phyloP scores from a whole-genome alignment of 164 flowering plant genomes.

The Chimonanthus salicifolius region DNA sequence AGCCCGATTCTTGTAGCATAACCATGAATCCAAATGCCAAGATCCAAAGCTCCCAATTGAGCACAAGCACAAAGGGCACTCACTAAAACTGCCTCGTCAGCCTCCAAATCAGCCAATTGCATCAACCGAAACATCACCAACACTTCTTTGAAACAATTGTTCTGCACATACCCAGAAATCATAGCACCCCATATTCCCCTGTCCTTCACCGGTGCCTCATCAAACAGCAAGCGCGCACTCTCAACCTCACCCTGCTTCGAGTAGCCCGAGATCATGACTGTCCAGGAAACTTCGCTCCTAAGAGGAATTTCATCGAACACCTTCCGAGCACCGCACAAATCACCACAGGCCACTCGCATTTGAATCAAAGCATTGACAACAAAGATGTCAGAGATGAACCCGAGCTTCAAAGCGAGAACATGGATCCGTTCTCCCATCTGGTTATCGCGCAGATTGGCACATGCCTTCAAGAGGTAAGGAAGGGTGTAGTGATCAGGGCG shows the following conservation, averaged over 20 bases:
- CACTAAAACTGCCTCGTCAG: slow-evolving; percentile 53
- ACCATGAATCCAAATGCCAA: slow-evolving; percentile 55
- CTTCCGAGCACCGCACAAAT: slow-evolving; percentile 28
- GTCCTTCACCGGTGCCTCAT: slow-evolving; percentile 51
- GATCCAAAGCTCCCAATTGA: slow-evolving; percentile 53
- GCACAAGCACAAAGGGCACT: slow-evolving; percentile 61
- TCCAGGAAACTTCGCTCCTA: slow-evolving; percentile 45
- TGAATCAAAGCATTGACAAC: slow-evolving; percentile 49
- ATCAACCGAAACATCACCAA: slow-evolving; percentile 45
- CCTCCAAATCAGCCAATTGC: slow-evolving; percentile 36
- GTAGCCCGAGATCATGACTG: slow-evolving; percentile 54
- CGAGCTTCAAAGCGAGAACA: slow-evolving; percentile 37
- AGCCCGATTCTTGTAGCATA: slow-evolving; percentile 19
- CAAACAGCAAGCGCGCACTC: slow-evolving; percentile 42
- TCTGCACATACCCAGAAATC: slow-evolving; percentile 61
- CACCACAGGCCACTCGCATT: slow-evolving; percentile 34
- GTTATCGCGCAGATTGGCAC: slow-evolving; percentile 23
- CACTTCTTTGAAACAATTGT: slow-evolving; percentile 56
- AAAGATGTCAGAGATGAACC: slow-evolving; percentile 33
- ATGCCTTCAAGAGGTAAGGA: slow-evolving; percentile 55
- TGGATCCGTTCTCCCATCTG: slow-evolving; percentile 37
- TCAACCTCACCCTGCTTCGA: slow-evolving; percentile 49
- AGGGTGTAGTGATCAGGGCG: slow-evolving; percentile 58
- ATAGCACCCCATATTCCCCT: slow-evolving; percentile 62
- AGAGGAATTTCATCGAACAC: slow-evolving; percentile 43